Conservation (phyloP, 2,329 filamentous ascomycete species). For the Aspergillus hortae region DNA sequence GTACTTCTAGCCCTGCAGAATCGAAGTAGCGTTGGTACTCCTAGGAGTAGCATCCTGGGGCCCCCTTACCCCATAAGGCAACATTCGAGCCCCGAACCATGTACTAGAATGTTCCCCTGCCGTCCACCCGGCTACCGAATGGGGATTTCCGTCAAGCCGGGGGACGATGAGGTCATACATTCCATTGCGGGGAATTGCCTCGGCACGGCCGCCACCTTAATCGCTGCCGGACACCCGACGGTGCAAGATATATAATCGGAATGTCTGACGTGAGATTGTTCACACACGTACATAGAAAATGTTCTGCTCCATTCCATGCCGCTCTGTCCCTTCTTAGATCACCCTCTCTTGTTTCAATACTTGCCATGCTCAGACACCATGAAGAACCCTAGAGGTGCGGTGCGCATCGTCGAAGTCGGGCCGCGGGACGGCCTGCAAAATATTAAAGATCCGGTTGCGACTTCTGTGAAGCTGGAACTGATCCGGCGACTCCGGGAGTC, state of each 20-base stretch:
- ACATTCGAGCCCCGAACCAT: too few relatives aligned
- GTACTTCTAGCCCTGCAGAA: too few relatives aligned
- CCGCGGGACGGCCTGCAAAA: conserved; percentile 86
- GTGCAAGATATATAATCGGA: not conserved
- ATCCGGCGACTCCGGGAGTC: conserved; percentile 66
- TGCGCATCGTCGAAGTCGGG: conserved; percentile 74
- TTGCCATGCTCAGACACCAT: not conserved
- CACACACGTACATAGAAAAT: not conserved
- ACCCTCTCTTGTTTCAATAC: not conserved
- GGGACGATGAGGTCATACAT: not conserved
- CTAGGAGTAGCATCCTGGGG: too few relatives aligned
- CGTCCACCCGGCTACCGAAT: not conserved
- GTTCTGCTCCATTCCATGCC: not conserved
- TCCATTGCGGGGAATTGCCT: not conserved
- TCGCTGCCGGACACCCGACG: not conserved
- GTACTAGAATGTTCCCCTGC: too few relatives aligned
- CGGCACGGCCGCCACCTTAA: not conserved
- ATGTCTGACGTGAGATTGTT: not conserved
- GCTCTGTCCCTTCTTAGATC: not conserved
- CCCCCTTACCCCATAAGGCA: too few relatives aligned
- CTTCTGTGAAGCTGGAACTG: conserved; percentile 71
- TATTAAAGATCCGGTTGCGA: conserved; percentile 67
- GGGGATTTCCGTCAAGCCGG: not conserved
- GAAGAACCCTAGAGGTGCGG: conserved; percentile 16
- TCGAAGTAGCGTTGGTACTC: too few relatives aligned